These are phyloP conservation scores for Aeminium ludgeri DNA, from an alignment of 495 filamentous ascomycete genomes.

Conservation along the genomic window DNA sequence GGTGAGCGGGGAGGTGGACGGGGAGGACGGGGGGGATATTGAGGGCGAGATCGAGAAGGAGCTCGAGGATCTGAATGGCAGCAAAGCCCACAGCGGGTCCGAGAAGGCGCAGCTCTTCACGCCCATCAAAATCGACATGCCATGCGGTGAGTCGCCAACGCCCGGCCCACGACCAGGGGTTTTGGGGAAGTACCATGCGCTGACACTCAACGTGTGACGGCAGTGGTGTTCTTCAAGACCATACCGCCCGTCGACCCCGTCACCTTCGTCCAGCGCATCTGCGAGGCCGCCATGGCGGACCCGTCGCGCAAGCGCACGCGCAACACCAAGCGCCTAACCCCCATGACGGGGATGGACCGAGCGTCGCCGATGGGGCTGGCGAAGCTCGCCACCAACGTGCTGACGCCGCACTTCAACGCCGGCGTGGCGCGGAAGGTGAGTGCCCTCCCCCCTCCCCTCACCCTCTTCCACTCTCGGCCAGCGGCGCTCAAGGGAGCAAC, in stretches of 20 bases:
- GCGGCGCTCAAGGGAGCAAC: too few species aligned
- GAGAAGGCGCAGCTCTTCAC: conserved; percentile 36
- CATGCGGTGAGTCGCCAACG: conserved; percentile 43
- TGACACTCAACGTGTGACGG: conserved; percentile 1
- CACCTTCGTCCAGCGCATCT: conserved; percentile 58
- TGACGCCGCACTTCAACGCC: conserved; percentile 50
- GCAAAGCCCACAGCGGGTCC: conserved; percentile 41
- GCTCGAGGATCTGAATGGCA: conserved; percentile 60
- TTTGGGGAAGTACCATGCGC: too few species aligned
- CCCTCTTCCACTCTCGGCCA: too few species aligned
- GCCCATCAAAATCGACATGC: conserved; percentile 52
- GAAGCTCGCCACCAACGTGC: conserved; percentile 51
- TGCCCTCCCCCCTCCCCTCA: too few species aligned
- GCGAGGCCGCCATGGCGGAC: conserved; percentile 37
- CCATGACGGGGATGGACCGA: conserved; percentile 57
- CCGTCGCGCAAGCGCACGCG: conserved; percentile 43
- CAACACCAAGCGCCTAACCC: conserved; percentile 73
- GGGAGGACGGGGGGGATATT: conserved; percentile 19
- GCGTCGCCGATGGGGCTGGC: conserved; percentile 61
- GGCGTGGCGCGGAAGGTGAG: conserved; percentile 5
- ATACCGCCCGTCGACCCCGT: conserved; percentile 61
- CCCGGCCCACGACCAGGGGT: not conserved
- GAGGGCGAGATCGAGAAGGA: conserved; percentile 66
- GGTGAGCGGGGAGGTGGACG: conserved; percentile 23
- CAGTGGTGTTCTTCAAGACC: conserved; percentile 50